These are phyloP conservation scores for Blepharisma japonicum DNA, from an alignment of 73 alveolate species.

Conservation along the genomic window DNA sequence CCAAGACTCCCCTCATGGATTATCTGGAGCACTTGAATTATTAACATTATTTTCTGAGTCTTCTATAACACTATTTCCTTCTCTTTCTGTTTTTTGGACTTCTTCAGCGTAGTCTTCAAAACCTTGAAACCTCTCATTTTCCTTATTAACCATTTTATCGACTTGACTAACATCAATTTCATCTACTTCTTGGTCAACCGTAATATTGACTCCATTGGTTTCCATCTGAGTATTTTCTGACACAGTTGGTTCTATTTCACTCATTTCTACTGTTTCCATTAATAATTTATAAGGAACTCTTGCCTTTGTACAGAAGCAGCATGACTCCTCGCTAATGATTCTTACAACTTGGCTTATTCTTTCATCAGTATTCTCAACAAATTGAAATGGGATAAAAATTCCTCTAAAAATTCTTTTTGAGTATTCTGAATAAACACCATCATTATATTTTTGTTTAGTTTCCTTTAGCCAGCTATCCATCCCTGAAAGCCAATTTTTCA, in stretches of 20 bases:
- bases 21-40: too few relatives aligned
- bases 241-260: not conserved
- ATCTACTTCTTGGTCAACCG: slow-evolving; percentile 16
- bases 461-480: not conserved
- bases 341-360: not conserved
- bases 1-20: slow-evolving; percentile 45
- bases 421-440: not conserved
- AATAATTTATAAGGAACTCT: slow-evolving; percentile 29
- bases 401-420: slow-evolving; percentile 7
- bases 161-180: not conserved
- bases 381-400: not conserved
- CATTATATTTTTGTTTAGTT: not conserved
- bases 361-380: not conserved
- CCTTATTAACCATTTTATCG: slow-evolving; percentile 4
- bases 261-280: not conserved
- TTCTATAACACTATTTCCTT: too few relatives aligned
- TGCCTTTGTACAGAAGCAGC: slow-evolving; percentile 31
- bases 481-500: slow-evolving; percentile 8
- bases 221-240: not conserved
- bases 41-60: too few relatives aligned
- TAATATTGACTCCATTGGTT: not conserved
- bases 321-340: not conserved
- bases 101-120: slow-evolving; percentile 12
- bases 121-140: slow-evolving; percentile 41
- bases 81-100: not conserved